Evolutionary conservation across 2,329 filamentous ascomycete species (phyloP).

Genomic region (Ophiocordyceps sinensis): DNA sequence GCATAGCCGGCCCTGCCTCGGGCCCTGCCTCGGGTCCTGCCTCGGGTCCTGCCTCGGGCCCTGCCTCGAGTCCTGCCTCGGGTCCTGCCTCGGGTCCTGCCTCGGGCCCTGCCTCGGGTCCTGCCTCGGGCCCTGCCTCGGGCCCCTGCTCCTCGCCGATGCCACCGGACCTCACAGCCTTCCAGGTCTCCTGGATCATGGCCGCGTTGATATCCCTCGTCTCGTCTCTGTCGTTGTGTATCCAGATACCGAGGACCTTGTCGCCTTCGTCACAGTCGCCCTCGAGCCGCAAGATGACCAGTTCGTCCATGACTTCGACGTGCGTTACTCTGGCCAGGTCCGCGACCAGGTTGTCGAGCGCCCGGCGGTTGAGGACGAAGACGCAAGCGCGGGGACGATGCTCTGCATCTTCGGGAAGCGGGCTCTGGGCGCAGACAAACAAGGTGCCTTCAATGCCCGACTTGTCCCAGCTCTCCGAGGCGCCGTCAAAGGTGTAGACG

Average conservation of each 20-base stretch:
- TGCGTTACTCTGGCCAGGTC: conserved; percentile 46
- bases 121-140: conserved; percentile 13
- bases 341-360: conserved; percentile 55
- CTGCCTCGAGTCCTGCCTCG: conserved; percentile 13
- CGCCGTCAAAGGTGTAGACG: conserved; percentile 63
- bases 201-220: conserved; percentile 26
- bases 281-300: conserved; percentile 33
- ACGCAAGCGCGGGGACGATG: conserved; percentile 36
- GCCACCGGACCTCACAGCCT: conserved; percentile 16
- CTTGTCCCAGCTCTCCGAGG: conserved; percentile 66
- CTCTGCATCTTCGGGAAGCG: conserved; percentile 18
- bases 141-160: conserved; percentile 11
- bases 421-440: conserved; percentile 62
- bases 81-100: conserved; percentile 20
- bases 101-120: conserved; percentile 15
- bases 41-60: conserved; percentile 15
- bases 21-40: conserved; percentile 9
- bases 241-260: conserved; percentile 38
- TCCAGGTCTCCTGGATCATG: conserved; percentile 29
- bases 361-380: conserved; percentile 59
- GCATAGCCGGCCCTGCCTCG: conserved; percentile 26
- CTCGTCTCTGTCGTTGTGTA: conserved; percentile 34
- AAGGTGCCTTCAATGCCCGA: conserved; percentile 72
- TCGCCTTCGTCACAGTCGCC: conserved; percentile 18
- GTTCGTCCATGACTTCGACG: conserved; percentile 46